phyloP scores from a whole-genome alignment of 108 stramenopile species.

The Poteriospumella lacustris region DNA sequence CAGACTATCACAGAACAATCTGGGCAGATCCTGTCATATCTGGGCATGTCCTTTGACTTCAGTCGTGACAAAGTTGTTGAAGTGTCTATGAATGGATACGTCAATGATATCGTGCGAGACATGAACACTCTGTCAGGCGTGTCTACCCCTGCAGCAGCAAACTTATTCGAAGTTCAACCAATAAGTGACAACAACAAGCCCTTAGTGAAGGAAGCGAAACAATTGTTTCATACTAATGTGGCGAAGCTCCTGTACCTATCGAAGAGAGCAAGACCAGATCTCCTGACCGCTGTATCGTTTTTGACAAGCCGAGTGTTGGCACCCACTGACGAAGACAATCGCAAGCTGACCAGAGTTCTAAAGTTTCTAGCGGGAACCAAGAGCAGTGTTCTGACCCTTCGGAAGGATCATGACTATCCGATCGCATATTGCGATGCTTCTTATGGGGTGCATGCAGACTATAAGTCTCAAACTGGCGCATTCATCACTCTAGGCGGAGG shows the following conservation, averaged over 20 bases:
- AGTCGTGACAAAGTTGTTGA: not conserved
- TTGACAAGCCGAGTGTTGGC: not conserved
- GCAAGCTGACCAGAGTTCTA: conserved; percentile 11
- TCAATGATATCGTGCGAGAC: not conserved
- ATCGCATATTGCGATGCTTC: conserved; percentile 3
- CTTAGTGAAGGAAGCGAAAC: not conserved
- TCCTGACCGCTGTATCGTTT: not conserved
- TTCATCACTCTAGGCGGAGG: not conserved
- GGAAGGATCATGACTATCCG: not conserved
- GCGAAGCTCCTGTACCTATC: not conserved
- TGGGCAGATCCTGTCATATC: not conserved
- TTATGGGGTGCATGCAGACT: not conserved
- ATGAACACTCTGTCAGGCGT: not conserved
- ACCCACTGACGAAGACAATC: conserved; percentile 23
- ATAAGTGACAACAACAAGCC: not conserved
- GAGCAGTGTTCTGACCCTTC: not conserved
- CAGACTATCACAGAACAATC: not conserved
- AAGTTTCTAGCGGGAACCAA: conserved; percentile 1
- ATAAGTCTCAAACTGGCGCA: conserved; percentile 10
- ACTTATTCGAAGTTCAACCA: not conserved
- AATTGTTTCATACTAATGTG: not conserved
- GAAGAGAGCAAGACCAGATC: conserved; percentile 21
- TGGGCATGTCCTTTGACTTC: not conserved
- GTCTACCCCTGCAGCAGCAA: not conserved
- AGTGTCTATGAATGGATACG: not conserved